Evolutionary conservation across 129 eudicot genomes (phyloP), one percentile per base, ranked within the genome.

Genomic region (Helianthus annuus): DNA sequence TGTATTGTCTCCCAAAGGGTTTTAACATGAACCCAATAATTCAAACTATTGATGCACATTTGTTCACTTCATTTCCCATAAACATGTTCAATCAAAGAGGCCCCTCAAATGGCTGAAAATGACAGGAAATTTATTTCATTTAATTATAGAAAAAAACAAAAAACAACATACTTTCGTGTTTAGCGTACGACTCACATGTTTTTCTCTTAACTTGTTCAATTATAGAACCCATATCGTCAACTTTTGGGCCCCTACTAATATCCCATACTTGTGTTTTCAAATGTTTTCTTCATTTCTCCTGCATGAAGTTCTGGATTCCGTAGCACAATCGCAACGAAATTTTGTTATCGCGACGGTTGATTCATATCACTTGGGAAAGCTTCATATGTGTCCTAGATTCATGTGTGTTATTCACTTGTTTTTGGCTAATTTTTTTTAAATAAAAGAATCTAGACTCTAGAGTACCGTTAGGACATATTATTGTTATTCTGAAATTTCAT

Each of bases 61-160:
- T 74, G 56, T 22, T 59, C 49, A 29, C 67, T 54, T 59, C 49
- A 32, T 58, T 55, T 44, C 68, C 49, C 45, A 69, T 69, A 46
- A 60, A 61, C 27, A 55, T 3, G 55, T 61, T 70, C 59, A 53
- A 64, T 71, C 66, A 64, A 53, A 46, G 48, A 71, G 66, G 52
- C 61, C 82, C 53, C 66, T 64, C 53, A 78, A 36, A 71, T 63
- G 77, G 17, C 13, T 78, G 82, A 78, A 71, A 78, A 71, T 64
- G 82, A 64, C 82, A 54, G 5, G 9, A 32, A 64, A 34, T 78
- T 78, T 52, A 78, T 53, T 71, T 40, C 19, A 45, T 49, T 63
- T 54, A 14, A 29, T 53, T 12, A 15, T 53, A 78, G 36, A 71
- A 52, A 22, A 64, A 64, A 42, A 78, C 82, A 78, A 78, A 78